A percentile compares a stretch with the other conserved stretches of the same genome.
phyloP scores from a whole-genome alignment of 345 rosid species.

The Eucalyptus tenuipes region DNA sequence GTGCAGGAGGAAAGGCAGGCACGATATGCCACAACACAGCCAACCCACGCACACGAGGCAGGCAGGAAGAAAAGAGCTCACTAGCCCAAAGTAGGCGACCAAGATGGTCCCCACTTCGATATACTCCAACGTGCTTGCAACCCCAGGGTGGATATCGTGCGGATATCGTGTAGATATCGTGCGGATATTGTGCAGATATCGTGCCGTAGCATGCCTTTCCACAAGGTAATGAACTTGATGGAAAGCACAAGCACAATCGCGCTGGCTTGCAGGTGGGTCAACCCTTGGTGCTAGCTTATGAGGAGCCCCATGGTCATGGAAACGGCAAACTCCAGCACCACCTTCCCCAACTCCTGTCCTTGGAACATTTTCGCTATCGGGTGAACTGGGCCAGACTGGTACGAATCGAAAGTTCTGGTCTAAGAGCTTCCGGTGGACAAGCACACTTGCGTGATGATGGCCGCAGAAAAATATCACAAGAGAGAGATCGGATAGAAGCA shows the following conservation, averaged over 20 bases:
- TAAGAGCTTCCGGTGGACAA: too few relatives aligned
- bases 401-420: too few relatives aligned
- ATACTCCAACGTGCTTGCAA: neutral
- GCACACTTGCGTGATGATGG: too few relatives aligned
- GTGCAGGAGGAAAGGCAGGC: neutral
- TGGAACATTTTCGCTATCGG: rapidly evolving
- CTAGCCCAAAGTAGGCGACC: neutral
- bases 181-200: neutral
- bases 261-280: neutral
- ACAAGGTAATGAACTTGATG: rapidly evolving
- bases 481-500: too few relatives aligned
- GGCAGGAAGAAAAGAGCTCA: neutral
- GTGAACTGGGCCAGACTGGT: neutral
- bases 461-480: too few relatives aligned
- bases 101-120: neutral
- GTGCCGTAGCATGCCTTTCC: neutral
- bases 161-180: too few relatives aligned
- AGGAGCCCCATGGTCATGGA: neutral
- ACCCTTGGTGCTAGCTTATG: neutral
- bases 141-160: rapidly evolving
- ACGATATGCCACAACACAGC: neutral
- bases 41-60: neutral
- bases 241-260: neutral
- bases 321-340: neutral
- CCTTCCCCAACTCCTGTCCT: neutral